Conservation (phyloP, 345 rosid genomes). For the Hibiscus mutabilis region DNA sequence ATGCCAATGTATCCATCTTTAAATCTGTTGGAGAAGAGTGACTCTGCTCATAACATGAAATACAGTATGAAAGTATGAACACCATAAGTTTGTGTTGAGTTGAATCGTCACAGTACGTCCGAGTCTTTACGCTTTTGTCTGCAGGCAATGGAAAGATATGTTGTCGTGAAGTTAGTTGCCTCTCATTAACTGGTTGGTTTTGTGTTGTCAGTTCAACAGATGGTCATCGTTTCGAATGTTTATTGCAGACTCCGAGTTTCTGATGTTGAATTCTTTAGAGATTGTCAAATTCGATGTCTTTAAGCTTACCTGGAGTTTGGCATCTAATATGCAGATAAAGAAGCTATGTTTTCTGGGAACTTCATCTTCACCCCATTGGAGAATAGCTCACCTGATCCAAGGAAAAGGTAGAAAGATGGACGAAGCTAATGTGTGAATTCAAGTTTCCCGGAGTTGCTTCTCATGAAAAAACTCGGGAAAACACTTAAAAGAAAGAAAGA, state of each 20-base stretch:
- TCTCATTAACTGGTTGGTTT: conserved; percentile 71
- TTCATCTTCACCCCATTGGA: conserved; percentile 69
- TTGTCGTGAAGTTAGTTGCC: conserved; percentile 66
- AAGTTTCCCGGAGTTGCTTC: neutral
- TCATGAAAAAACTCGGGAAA: neutral
- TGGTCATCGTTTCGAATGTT: too few relatives aligned
- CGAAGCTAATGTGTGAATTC: neutral
- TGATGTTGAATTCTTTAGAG: neutral
- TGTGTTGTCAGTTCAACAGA: neutral
- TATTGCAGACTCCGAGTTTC: neutral
- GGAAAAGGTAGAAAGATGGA: conserved; percentile 17
- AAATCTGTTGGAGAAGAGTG: neutral
- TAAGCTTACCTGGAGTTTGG: conserved; percentile 10
- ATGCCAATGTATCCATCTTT: neutral
- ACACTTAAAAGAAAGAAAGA: neutral
- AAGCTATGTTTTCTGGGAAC: conserved; percentile 82
- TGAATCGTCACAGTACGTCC: too few relatives aligned
- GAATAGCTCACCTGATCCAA: conserved; percentile 19
- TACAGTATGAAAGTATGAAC: neutral
- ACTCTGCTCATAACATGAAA: neutral
- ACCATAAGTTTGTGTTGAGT: neutral
- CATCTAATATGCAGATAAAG: conserved; percentile 58
- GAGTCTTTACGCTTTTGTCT: neutral
- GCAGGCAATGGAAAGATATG: conserved; percentile 95
- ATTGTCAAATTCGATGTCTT: neutral